These are phyloP conservation scores for Cystoisospora suis DNA, from an alignment of 169 alveolate species.

Conservation along the genomic window DNA sequence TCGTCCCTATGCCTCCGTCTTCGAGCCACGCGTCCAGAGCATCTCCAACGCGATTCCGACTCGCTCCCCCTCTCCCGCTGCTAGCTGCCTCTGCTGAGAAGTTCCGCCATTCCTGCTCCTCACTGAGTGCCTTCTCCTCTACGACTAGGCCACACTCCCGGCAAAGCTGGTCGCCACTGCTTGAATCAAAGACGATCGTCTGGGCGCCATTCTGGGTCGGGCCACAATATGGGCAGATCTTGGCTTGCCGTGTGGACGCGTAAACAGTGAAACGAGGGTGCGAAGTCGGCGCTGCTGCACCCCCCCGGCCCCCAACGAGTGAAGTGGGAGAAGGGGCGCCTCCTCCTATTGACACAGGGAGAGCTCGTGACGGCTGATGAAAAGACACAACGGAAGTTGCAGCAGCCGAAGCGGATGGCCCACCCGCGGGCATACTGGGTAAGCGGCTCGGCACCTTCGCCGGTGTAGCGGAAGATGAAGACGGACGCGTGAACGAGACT, in stretches of 20 bases:
- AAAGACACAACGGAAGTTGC: not conserved
- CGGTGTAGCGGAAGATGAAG: not conserved
- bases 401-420: not conserved
- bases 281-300: not conserved
- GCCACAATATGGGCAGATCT: constrained; percentile 27
- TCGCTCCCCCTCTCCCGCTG: constrained; percentile 78
- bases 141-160: constrained; percentile 85
- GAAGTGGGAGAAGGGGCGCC: not conserved
- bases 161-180: constrained; percentile 85
- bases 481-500: constrained; percentile 1
- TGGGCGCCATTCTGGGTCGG: constrained; percentile 18
- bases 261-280: constrained; percentile 38
- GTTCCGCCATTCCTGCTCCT: constrained; percentile 91
- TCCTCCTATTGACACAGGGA: not conserved
- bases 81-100: constrained; percentile 73
- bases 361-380: not conserved
- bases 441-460: too few species aligned
- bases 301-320: not conserved
- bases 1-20: constrained; percentile 76
- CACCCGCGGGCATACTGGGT: not conserved
- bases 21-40: constrained; percentile 88
- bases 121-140: constrained; percentile 82
- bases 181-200: constrained; percentile 47
- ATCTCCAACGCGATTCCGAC: constrained; percentile 88
- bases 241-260: not conserved